Evolutionary conservation across 2,329 filamentous ascomycete species (phyloP).

Genomic region (Ceratocystis harringtonii): DNA sequence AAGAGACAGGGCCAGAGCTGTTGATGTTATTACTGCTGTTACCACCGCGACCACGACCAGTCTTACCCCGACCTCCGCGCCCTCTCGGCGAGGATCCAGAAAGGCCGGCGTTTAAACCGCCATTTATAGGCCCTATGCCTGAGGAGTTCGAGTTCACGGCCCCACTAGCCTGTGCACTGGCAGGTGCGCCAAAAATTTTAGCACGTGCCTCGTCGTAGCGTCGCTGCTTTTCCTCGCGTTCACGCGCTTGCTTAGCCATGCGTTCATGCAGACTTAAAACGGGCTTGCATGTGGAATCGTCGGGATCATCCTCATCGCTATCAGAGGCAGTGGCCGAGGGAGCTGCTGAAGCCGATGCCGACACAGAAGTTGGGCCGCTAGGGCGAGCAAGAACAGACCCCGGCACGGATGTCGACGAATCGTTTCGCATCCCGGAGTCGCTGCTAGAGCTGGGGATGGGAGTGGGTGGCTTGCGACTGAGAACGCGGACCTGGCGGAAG

Average conservation of each 20-base stretch:
- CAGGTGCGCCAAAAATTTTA: constrained; percentile 59
- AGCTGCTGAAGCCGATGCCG: background rate
- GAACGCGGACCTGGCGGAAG: constrained; percentile 68
- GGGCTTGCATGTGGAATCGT: constrained; percentile 28
- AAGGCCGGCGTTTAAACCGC: background rate
- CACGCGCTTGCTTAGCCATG: constrained; percentile 58
- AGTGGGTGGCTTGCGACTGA: constrained; percentile 64
- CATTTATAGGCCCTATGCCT: background rate
- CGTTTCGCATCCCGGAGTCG: constrained; percentile 44
- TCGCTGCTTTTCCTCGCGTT: constrained; percentile 77
- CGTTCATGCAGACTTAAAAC: constrained; percentile 56
- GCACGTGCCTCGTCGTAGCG: constrained; percentile 81
- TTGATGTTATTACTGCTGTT: background rate
- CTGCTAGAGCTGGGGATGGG: constrained; percentile 44
- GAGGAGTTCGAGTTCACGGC: too few species aligned
- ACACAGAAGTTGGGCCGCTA: background rate
- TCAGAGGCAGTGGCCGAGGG: constrained; percentile 22
- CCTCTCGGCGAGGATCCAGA: background rate
- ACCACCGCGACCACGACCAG: constrained; percentile 29
- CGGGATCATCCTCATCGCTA: constrained; percentile 48
- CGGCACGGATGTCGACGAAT: too few species aligned
- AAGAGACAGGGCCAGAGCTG: background rate
- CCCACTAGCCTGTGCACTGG: constrained; percentile 12
- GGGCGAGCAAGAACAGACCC: background rate
- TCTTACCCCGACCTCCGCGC: constrained; percentile 28